These are phyloP conservation scores for Lavandula angustifolia DNA, from an alignment of 257 asterid genomes.

Conservation along the genomic window DNA sequence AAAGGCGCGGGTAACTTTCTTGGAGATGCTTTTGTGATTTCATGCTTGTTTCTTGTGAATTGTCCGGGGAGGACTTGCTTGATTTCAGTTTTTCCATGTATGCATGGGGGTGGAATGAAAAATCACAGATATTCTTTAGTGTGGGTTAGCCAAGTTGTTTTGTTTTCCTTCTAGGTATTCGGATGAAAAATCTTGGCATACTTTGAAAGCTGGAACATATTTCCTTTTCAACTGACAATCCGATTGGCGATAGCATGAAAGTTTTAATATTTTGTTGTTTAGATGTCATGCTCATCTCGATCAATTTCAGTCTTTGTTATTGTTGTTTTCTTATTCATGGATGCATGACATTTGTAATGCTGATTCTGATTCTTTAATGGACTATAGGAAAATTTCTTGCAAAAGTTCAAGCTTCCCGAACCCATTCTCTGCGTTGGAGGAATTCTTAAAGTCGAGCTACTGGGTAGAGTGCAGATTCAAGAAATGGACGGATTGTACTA, in stretches of 20 bases:
- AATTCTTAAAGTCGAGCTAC: conserved; percentile 66
- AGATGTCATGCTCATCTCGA: neutral
- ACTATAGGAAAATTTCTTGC: conserved; percentile 64
- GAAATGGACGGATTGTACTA: conserved; percentile 67
- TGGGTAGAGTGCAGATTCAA: conserved; percentile 88
- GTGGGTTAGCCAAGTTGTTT: neutral
- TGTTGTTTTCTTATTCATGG: neutral
- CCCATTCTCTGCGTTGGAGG: conserved; percentile 79
- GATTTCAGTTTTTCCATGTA: neutral
- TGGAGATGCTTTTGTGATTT: neutral
- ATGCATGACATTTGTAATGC: conserved; percentile 1
- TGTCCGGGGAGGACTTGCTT: neutral
- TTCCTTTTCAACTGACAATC: neutral
- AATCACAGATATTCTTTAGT: neutral
- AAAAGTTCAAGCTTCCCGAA: conserved; percentile 71
- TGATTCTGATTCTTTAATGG: conserved; percentile 21
- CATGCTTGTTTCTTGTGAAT: neutral
- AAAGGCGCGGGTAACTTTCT: conserved; percentile 63
- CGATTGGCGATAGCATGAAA: neutral
- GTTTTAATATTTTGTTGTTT: conserved; percentile 7
- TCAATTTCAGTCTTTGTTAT: neutral
- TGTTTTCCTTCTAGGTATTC: neutral
- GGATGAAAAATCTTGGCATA: neutral
- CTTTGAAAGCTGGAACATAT: too few species aligned
- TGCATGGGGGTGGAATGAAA: neutral